Base-by-base conservation (phyloP, 345 rosid genomes). In the Sisymbrium irio region DNA sequence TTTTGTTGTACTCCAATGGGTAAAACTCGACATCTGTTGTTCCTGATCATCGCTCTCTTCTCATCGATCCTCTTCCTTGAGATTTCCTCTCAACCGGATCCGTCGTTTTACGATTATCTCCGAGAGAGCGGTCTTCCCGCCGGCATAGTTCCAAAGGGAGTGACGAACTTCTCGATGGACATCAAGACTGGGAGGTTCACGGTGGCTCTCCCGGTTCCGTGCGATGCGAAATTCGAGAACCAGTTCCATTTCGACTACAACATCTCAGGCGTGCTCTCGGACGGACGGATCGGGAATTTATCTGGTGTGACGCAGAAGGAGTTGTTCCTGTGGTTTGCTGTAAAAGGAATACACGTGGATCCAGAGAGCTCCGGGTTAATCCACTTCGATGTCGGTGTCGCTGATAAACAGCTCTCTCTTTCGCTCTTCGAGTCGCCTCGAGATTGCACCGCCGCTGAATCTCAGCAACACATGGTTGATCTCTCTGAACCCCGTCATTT, bases 301-400 rank as follows among this genome's bases (percentile, higher is more conserved):
- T 89, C 96, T 2, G 97, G 97, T 33, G 84, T 91, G 50, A 78
- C 83, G 28, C 91, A 90, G 46, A 89, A 89, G 82, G 97, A 91
- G 72, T 81, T 89, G 18, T 91, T 91, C 76, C 80, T 91, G 9
- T 91, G 97, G 97, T 87, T 91, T 77, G 87, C 86, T 20, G 97
- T 91, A 1, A 87, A 83, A 22, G 85, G 88, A 7, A 91, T 91
- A 63, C 86, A 84, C 35, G 89, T 91, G 4, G 97, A 91, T 76
- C 75, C 85, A 10, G 89, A 87, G 8, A 81, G 86, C 78, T 87
- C 97, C 6, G 97, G 97, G 19, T 71, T 91, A 37, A 86, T 91
- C 30, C 83, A 87, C 72, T 89, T 91, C 66, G 96, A 91, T 68
- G 96, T 91, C 40, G 93, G 96, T 42, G 97, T 89, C 20, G 91